phyloP scores from a whole-genome alignment of 176 grass and related monocot genomes.

The Oryza glumipatula region DNA sequence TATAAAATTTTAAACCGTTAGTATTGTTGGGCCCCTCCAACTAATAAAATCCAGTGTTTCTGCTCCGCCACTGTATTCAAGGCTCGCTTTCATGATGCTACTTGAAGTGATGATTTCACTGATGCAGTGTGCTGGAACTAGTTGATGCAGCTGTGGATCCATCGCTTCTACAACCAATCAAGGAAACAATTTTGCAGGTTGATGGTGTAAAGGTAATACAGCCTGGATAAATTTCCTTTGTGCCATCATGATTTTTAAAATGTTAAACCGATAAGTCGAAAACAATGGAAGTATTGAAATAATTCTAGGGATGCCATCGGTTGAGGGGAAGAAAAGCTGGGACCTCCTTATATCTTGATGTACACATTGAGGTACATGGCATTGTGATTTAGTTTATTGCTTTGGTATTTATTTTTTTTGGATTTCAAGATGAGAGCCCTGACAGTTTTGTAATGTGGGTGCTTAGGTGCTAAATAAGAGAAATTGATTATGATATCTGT shows the following conservation, averaged over 20 bases:
- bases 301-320: slow-evolving; percentile 76
- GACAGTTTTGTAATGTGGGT: neutral
- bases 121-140: slow-evolving; percentile 73
- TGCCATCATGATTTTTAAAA: neutral
- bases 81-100: slow-evolving; percentile 4
- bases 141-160: slow-evolving; percentile 87
- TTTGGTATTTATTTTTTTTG: slow-evolving; percentile 24
- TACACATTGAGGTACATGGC: slow-evolving; percentile 88
- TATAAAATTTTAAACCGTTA: too few species aligned
- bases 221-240: slow-evolving; percentile 8
- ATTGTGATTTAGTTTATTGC: slow-evolving; percentile 28
- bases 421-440: slow-evolving; percentile 13
- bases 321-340: slow-evolving; percentile 98
- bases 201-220: slow-evolving; percentile 89
- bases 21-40: too few species aligned
- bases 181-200: slow-evolving; percentile 83
- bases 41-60: too few species aligned
- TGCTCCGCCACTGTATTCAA: neutral
- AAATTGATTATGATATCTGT: slow-evolving; percentile 26
- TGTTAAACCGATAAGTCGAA: slow-evolving; percentile 1
- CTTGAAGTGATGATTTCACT: slow-evolving; percentile 7
- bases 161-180: slow-evolving; percentile 75
- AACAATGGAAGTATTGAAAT: slow-evolving; percentile 19
- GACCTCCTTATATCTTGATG: slow-evolving; percentile 90
- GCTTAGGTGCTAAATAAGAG: slow-evolving; percentile 7